Conservation (phyloP, 2,329 filamentous ascomycete genomes). For the Orbilia javanica region DNA sequence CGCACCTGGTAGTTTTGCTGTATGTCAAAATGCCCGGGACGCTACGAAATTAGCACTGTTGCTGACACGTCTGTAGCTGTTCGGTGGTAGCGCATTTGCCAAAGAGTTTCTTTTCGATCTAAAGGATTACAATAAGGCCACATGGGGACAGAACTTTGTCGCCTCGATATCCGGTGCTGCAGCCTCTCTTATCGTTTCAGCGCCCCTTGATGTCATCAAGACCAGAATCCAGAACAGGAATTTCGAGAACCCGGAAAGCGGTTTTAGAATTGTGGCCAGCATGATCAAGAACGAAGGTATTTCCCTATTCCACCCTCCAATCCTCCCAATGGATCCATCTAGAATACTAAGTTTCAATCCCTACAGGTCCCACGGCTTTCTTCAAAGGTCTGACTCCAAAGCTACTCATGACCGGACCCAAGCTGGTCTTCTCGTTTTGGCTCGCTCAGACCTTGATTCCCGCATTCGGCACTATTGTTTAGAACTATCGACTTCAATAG, state of each 20-base stretch:
- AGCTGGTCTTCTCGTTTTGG: slow-evolving; percentile 99
- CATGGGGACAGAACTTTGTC: slow-evolving; percentile 96
- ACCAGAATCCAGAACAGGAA: slow-evolving; percentile 98
- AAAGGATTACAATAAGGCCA: slow-evolving; percentile 92
- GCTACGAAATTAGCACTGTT: neutral
- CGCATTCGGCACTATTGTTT: slow-evolving; percentile 74
- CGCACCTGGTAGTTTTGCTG: slow-evolving; percentile 94
- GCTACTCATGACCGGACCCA: slow-evolving; percentile 98
- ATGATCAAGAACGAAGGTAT: slow-evolving; percentile 91
- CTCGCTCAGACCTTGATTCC: slow-evolving; percentile 98
- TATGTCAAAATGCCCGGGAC: slow-evolving; percentile 68
- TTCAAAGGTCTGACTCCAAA: slow-evolving; percentile 98
- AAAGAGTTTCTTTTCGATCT: slow-evolving; percentile 96
- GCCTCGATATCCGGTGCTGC: slow-evolving; percentile 95
- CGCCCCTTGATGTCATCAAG: slow-evolving; percentile 96
- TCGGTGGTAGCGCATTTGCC: slow-evolving; percentile 95
- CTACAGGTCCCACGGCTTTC: slow-evolving; percentile 74
- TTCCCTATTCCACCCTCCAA: neutral
- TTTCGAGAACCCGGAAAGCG: slow-evolving; percentile 96
- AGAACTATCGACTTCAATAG: neutral
- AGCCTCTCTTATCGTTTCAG: slow-evolving; percentile 95
- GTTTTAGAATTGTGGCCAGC: slow-evolving; percentile 88
- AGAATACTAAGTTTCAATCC: slow-evolving; percentile 1
- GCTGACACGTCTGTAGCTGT: slow-evolving; percentile 73
- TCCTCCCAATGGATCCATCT: neutral